A percentile compares a stretch with the other conserved stretches of the same genome.
Conservation (phyloP, 805 yeast species). For the Metschnikowia orientalis region DNA sequence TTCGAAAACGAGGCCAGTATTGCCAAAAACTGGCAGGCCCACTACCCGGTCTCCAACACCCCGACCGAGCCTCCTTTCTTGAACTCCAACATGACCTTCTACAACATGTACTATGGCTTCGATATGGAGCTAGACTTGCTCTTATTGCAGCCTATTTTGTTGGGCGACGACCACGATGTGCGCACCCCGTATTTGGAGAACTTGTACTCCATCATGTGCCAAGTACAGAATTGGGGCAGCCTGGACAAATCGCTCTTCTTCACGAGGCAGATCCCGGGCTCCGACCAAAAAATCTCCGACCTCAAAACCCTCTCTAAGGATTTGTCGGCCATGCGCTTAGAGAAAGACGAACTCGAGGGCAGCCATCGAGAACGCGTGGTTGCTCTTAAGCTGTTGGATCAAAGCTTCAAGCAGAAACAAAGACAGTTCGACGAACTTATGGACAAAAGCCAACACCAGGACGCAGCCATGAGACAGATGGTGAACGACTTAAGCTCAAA, state of each 20-base stretch:
- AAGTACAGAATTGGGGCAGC: conserved; percentile 47
- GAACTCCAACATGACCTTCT: conserved; percentile 51
- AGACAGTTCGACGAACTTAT: conserved; percentile 12
- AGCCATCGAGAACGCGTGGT: conserved; percentile 20
- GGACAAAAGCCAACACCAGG: conserved; percentile 8
- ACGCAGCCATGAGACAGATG: conserved; percentile 15
- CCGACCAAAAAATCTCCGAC: conserved; percentile 20
- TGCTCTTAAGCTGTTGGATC: conserved; percentile 21
- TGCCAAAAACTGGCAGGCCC: conserved; percentile 48
- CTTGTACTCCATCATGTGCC: conserved; percentile 72
- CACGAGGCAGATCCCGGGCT: conserved; percentile 21
- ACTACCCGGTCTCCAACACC: conserved; percentile 32
- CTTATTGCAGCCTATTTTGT: conserved; percentile 76
- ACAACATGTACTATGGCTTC: conserved; percentile 51
- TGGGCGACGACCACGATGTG: conserved; percentile 84
- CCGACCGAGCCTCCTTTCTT: conserved; percentile 18
- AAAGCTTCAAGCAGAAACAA: conserved; percentile 20
- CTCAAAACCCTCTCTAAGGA: conserved; percentile 21
- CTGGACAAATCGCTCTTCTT: conserved; percentile 27
- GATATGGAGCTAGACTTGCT: conserved; percentile 69
- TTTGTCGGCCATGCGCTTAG: conserved; percentile 15
- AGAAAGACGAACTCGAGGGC: conserved; percentile 17
- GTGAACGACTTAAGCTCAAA: conserved; percentile 4
- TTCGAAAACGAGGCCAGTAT: conserved; percentile 63
- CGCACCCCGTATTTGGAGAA: conserved; percentile 90